Percentiles rank a stretch among this genome's conserved stretches.
phyloP scores from a whole-genome alignment of 2,329 filamentous ascomycete genomes.

The Penicillium sp. region DNA sequence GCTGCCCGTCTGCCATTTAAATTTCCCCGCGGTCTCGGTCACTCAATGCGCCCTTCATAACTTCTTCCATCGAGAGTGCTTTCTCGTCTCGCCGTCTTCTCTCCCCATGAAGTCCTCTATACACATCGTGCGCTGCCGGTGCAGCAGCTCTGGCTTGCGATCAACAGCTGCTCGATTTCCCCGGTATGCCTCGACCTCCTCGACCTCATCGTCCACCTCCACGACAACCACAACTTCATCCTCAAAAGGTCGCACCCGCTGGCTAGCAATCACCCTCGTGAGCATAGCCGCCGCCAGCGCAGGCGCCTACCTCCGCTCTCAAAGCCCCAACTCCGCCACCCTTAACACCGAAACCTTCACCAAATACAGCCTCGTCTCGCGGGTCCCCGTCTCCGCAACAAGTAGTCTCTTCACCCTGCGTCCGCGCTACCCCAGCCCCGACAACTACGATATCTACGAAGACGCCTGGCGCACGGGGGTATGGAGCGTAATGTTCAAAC shows the following conservation, averaged over 20 bases:
- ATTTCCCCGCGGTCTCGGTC: constrained; percentile 25
- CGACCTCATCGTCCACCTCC: not conserved
- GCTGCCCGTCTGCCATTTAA: constrained; percentile 20
- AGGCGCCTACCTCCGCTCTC: constrained; percentile 42
- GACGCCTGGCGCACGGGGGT: constrained; percentile 65
- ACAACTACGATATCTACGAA: constrained; percentile 45
- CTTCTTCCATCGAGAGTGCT: not conserved
- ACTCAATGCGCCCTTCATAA: constrained; percentile 9
- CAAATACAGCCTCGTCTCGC: constrained; percentile 47
- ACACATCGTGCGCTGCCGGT: constrained; percentile 19
- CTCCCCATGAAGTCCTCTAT: constrained; percentile 23
- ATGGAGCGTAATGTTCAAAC: constrained; percentile 91
- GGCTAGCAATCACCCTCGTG: constrained; percentile 41
- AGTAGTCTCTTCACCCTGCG: constrained; percentile 52
- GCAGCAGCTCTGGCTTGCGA: constrained; percentile 15
- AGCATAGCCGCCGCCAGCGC: constrained; percentile 41
- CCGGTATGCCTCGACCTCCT: constrained; percentile 30
- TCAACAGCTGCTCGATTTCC: constrained; percentile 19
- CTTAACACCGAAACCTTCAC: constrained; percentile 46
- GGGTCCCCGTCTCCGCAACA: constrained; percentile 51
- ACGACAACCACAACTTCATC: constrained; percentile 7
- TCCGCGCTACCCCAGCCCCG: constrained; percentile 36
- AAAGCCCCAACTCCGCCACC: constrained; percentile 30
- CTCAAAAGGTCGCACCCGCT: constrained; percentile 31
- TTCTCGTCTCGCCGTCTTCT: not conserved